Conservation (phyloP, 768 basidiomycete species). For the Serendipita vermifera region DNA sequence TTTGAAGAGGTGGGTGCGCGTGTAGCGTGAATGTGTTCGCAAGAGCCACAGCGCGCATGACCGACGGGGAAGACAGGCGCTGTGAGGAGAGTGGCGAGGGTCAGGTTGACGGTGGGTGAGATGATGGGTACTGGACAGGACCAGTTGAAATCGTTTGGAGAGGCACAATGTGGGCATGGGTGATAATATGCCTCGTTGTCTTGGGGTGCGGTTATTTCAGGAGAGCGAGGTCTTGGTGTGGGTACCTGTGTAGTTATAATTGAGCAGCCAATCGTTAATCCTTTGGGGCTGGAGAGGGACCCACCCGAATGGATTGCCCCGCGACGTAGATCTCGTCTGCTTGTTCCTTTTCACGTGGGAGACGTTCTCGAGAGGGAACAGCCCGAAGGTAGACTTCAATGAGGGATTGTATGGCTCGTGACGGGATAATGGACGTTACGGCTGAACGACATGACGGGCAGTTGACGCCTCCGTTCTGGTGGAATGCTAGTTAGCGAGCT, state of each 20-base stretch:
- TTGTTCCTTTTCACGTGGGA: conserved; percentile 59
- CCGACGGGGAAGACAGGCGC: conserved; percentile 61
- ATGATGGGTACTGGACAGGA: conserved; percentile 66
- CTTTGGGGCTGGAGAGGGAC: conserved; percentile 19
- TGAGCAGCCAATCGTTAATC: not conserved
- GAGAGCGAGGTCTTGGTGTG: conserved; percentile 58
- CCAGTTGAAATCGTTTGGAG: conserved; percentile 65
- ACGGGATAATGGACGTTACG: conserved; percentile 58
- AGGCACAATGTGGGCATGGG: conserved; percentile 66
- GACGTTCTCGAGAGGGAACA: conserved; percentile 53
- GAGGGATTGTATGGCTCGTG: conserved; percentile 58
- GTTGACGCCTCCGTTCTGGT: conserved; percentile 69
- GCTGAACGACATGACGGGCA: conserved; percentile 68
- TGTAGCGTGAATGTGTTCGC: conserved; percentile 63
- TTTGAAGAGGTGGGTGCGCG: conserved; percentile 64
- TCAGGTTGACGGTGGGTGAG: conserved; percentile 54
- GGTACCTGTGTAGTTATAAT: conserved; percentile 41
- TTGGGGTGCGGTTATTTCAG: conserved; percentile 49
- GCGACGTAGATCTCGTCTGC: conserved; percentile 68
- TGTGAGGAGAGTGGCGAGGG: conserved; percentile 64
- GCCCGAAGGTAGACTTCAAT: conserved; percentile 59
- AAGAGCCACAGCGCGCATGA: conserved; percentile 70
- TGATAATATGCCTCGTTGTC: conserved; percentile 50
- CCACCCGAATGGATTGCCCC: conserved; percentile 50
- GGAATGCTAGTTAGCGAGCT: conserved; percentile 9